These are phyloP conservation scores for Leptodermis oblonga DNA, from an alignment of 257 asterid species.

Conservation along the genomic window DNA sequence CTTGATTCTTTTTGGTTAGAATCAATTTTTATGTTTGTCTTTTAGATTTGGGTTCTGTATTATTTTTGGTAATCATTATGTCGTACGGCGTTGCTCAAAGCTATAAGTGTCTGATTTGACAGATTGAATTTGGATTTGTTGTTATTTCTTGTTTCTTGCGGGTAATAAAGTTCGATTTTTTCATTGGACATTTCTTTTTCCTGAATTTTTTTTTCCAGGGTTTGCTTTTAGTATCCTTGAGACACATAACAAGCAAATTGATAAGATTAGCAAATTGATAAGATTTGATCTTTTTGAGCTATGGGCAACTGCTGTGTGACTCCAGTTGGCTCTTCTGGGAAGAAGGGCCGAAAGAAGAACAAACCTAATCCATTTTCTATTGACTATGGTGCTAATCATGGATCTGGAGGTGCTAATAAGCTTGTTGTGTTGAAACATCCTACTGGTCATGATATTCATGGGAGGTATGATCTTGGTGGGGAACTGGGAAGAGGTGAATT, in stretches of 20 bases:
- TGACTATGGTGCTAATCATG: conserved; percentile 41
- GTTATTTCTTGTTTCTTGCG: conserved; percentile 1
- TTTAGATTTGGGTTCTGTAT: not conserved
- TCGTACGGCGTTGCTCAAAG: not conserved
- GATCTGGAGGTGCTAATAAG: conserved; percentile 37
- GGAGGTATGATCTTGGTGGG: conserved; percentile 46
- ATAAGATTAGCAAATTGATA: conserved; percentile 19
- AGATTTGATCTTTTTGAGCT: conserved; percentile 14
- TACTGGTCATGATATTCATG: conserved; percentile 41
- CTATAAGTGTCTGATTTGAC: conserved; percentile 10
- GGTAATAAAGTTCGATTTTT: not conserved
- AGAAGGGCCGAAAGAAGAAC: conserved; percentile 34
- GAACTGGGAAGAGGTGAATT: conserved; percentile 74
- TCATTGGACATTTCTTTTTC: not conserved
- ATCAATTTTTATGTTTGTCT: not conserved
- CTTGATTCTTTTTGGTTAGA: not conserved
- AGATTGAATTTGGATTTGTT: conserved; percentile 5
- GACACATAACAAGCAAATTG: conserved; percentile 11
- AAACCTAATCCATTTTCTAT: conserved; percentile 50
- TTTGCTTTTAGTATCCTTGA: conserved; percentile 7
- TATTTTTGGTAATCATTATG: not conserved
- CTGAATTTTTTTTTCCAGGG: conserved; percentile 1
- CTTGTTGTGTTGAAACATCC: conserved; percentile 50
- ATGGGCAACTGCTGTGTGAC: conserved; percentile 68
- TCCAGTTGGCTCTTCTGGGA: conserved; percentile 34